phyloP scores from a whole-genome alignment of 2,329 filamentous ascomycete species.

The Monilinia laxa region DNA sequence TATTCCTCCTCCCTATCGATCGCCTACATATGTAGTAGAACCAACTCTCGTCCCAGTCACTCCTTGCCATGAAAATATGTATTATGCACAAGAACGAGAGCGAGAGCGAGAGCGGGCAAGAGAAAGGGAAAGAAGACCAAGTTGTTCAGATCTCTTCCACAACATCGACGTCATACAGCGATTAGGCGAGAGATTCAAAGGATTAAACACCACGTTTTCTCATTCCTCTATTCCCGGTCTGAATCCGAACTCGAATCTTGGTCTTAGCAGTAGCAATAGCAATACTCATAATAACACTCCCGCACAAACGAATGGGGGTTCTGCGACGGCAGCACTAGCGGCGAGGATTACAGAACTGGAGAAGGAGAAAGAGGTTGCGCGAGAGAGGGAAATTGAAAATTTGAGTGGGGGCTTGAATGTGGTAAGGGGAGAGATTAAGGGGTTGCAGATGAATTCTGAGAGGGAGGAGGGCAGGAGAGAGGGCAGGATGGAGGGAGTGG shows the following conservation, averaged over 20 bases:
- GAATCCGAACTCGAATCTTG: not conserved
- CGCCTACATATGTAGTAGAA: not conserved
- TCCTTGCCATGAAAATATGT: not conserved
- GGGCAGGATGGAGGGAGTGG: not conserved
- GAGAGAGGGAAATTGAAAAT: not conserved
- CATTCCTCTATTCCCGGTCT: not conserved
- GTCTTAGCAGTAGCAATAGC: no score
- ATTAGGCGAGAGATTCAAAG: conserved; percentile 13
- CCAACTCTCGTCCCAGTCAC: not conserved
- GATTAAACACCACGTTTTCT: not conserved
- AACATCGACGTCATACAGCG: conserved; percentile 11
- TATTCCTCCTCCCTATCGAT: conserved; percentile 10
- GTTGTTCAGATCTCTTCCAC: conserved; percentile 14
- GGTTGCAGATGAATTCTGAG: conserved; percentile 2
- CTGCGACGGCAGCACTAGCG: not conserved
- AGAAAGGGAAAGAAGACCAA: conserved; percentile 1
- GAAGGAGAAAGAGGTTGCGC: not conserved
- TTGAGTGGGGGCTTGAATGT: conserved; percentile 8
- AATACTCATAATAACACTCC: not conserved
- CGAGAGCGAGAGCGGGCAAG: not conserved
- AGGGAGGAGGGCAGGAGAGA: conserved; percentile 9
- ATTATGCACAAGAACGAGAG: not conserved
- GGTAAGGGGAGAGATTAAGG: not conserved
- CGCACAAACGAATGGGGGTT: not conserved
- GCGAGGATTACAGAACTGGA: conserved; percentile 9